Evolutionary conservation across 2,329 filamentous ascomycete genomes (phyloP).

Genomic region (Aspergillus niger): DNA sequence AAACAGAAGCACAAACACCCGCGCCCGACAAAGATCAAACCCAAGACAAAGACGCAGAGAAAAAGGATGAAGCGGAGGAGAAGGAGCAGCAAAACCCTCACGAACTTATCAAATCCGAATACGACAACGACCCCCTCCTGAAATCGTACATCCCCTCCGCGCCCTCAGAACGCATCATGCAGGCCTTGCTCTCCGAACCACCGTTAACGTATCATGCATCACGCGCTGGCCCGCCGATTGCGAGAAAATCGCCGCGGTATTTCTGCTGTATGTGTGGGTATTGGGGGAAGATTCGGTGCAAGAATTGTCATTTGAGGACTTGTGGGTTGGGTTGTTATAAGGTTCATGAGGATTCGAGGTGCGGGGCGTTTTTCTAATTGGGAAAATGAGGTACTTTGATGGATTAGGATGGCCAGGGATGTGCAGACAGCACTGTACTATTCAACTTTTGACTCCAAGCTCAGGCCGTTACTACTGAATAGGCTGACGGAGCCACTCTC

Average conservation of each 20-base stretch:
- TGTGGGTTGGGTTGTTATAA: constrained; percentile 53
- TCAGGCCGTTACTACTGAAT: no score
- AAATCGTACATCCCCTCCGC: constrained; percentile 44
- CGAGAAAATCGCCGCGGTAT: constrained; percentile 38
- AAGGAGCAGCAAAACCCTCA: constrained; percentile 19
- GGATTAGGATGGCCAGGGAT: background rate
- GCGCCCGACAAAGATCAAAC: constrained; percentile 6
- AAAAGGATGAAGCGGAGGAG: constrained; percentile 2
- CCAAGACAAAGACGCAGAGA: constrained; percentile 11
- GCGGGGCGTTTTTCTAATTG: constrained; percentile 43
- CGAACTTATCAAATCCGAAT: constrained; percentile 37
- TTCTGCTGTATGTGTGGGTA: constrained; percentile 55
- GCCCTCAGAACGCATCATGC: constrained; percentile 50
- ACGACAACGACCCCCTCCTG: constrained; percentile 46
- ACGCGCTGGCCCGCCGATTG: constrained; percentile 39
- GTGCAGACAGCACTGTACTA: no score
- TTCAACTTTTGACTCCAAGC: no score
- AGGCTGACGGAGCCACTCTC: no score
- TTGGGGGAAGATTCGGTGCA: constrained; percentile 53
- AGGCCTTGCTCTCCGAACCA: constrained; percentile 48
- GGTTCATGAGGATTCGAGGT: constrained; percentile 51
- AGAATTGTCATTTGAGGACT: constrained; percentile 49
- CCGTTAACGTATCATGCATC: constrained; percentile 51
- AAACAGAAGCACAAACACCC: background rate
- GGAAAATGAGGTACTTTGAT: background rate